phyloP scores from a whole-genome alignment of 768 basidiomycete species.

The Tulasnella sp. region DNA sequence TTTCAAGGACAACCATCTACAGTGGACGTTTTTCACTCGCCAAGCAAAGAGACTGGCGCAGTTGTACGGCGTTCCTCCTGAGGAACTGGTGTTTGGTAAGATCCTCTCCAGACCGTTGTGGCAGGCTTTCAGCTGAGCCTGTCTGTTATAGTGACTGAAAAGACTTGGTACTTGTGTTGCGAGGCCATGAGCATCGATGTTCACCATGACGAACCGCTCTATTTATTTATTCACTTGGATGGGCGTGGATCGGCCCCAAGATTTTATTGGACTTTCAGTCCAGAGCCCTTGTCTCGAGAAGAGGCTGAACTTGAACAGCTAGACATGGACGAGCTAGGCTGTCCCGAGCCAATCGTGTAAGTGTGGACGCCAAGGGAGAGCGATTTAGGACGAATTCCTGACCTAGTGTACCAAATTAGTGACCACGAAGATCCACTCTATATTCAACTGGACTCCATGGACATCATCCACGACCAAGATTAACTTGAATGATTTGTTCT shows the following conservation, averaged over 20 bases:
- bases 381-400: not conserved
- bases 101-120: not conserved
- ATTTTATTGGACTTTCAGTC: not conserved
- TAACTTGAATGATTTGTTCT: not conserved
- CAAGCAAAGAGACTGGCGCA: not conserved
- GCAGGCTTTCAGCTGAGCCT: not conserved
- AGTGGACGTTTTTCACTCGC: not conserved
- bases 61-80: not conserved
- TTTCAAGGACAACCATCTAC: not conserved
- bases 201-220: not conserved
- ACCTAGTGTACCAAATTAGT: not conserved
- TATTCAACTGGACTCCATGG: not conserved
- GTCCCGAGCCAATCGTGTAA: not conserved
- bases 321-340: not conserved
- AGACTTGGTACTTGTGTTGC: not conserved
- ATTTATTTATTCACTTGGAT: not conserved
- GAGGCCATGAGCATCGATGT: not conserved
- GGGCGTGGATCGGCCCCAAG: not conserved
- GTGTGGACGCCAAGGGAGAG: not conserved
- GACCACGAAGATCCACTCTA: not conserved
- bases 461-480: not conserved
- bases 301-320: not conserved
- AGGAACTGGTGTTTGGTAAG: not conserved
- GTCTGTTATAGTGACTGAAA: not conserved
- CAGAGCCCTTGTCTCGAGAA: not conserved